Evolutionary conservation across 139 green algal species (phyloP).

Genomic region (Chlorella vulgaris): DNA sequence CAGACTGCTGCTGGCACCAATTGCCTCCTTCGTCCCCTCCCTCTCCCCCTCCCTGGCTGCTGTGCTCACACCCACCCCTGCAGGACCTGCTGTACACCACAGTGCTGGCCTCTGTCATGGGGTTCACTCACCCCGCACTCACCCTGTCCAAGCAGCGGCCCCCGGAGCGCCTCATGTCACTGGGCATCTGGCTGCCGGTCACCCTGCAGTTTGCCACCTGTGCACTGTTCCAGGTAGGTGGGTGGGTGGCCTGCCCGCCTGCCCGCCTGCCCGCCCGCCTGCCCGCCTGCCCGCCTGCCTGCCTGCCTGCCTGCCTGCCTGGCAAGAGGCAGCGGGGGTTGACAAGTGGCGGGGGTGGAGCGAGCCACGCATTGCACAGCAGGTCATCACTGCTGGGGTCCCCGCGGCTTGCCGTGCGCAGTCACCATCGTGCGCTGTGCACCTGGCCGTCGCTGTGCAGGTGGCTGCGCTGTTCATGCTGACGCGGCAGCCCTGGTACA

Average conservation of each 20-base stretch:
- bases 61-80: too few species aligned
- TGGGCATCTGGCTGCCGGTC: conserved; percentile 58
- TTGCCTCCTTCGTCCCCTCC: background rate
- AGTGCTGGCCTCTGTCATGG: conserved; percentile 69
- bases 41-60: background rate
- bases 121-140: conserved; percentile 58
- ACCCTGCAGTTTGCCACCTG: conserved; percentile 58
- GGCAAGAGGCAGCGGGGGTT: background rate
- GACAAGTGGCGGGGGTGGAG: background rate
- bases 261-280: too few species aligned
- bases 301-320: too few species aligned
- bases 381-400: background rate
- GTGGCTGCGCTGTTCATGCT: conserved; percentile 33
- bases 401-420: too few species aligned
- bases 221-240: conserved; percentile 56
- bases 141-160: conserved; percentile 49
- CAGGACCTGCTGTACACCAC: conserved; percentile 76
- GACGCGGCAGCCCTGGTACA: conserved; percentile 33
- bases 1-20: too few species aligned
- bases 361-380: too few species aligned
- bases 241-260: background rate
- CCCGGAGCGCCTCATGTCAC: conserved; percentile 57
- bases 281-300: too few species aligned
- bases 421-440: too few species aligned
- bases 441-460: conserved; percentile 6